Conservation (phyloP, 352 stramenopile species). For the Pythium periplocum region DNA sequence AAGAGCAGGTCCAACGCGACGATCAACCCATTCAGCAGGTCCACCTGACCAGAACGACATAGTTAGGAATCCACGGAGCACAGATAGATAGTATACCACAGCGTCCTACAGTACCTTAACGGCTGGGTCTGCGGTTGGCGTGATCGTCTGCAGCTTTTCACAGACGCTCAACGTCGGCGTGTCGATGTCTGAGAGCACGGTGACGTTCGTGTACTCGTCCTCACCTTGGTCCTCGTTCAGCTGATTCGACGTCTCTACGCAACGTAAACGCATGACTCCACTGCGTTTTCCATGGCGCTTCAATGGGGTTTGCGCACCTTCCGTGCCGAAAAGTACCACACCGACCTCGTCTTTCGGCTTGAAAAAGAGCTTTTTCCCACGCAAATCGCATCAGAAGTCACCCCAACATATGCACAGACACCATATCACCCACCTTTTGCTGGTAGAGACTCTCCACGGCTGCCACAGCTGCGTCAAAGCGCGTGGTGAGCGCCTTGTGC, state of each 20-base stretch:
- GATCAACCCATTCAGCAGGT: constrained; percentile 77
- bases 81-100: no score
- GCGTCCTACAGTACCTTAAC: constrained; percentile 22
- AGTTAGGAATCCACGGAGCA: no score
- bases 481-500: constrained; percentile 21
- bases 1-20: constrained; percentile 77
- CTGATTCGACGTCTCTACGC: constrained; percentile 69
- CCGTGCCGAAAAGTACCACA: constrained; percentile 69
- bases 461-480: constrained; percentile 52
- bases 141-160: constrained; percentile 37
- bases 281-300: neutral
- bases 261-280: neutral
- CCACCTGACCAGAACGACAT: constrained; percentile 22
- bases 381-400: neutral
- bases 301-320: constrained; percentile 16
- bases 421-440: constrained; percentile 41
- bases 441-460: constrained; percentile 61
- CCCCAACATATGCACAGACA: neutral
- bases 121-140: constrained; percentile 15
- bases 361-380: constrained; percentile 50
- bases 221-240: constrained; percentile 65
- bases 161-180: constrained; percentile 58
- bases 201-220: constrained; percentile 55
- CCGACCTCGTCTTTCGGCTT: constrained; percentile 77
- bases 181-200: constrained; percentile 56